Evolutionary conservation across 345 rosid species (phyloP).

Genomic region (Corchorus capsularis): DNA sequence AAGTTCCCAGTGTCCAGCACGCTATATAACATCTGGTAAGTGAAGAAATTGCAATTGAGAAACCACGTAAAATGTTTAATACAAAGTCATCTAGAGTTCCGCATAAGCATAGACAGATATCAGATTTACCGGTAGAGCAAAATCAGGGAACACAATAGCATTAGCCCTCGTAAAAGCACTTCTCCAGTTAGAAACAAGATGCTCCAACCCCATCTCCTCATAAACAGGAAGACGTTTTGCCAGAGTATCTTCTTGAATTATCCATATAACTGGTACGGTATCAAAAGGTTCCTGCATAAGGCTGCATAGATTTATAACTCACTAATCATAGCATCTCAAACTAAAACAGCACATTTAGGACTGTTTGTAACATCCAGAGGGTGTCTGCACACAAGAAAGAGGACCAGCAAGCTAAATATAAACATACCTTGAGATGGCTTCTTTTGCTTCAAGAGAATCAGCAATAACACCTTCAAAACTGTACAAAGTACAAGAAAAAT

Average conservation of each 20-base stretch:
- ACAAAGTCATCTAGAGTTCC: conserved; percentile 15
- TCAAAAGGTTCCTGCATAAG: conserved; percentile 97
- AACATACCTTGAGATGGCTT: conserved; percentile 69
- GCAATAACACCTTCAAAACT: conserved; percentile 90
- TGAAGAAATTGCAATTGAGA: conserved; percentile 34
- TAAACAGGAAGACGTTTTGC: conserved; percentile 75
- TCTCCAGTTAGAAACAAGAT: conserved; percentile 76
- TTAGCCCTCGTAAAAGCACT: conserved; percentile 75
- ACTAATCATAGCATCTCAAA: conserved; percentile 47
- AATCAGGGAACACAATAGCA: conserved; percentile 81
- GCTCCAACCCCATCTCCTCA: conserved; percentile 55
- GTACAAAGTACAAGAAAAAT: conserved; percentile 32
- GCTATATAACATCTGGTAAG: conserved; percentile 86
- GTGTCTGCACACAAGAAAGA: conserved; percentile 2
- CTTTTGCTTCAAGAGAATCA: conserved; percentile 85
- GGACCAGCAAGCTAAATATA: neutral
- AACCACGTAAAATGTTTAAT: conserved; percentile 27
- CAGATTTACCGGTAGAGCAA: conserved; percentile 68
- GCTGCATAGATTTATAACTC: conserved; percentile 82
- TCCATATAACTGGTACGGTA: conserved; percentile 90
- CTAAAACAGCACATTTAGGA: conserved; percentile 23
- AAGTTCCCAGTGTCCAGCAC: conserved; percentile 95
- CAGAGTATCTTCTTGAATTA: conserved; percentile 85
- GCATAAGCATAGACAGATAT: conserved; percentile 5
- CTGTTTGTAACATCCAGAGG: neutral